Percentiles rank a stretch among this genome's conserved stretches.
These are phyloP conservation scores for Cutaneotrichosporon sp. DNA, from an alignment of 1,284 basidiomycete genomes.

Conservation along the genomic window DNA sequence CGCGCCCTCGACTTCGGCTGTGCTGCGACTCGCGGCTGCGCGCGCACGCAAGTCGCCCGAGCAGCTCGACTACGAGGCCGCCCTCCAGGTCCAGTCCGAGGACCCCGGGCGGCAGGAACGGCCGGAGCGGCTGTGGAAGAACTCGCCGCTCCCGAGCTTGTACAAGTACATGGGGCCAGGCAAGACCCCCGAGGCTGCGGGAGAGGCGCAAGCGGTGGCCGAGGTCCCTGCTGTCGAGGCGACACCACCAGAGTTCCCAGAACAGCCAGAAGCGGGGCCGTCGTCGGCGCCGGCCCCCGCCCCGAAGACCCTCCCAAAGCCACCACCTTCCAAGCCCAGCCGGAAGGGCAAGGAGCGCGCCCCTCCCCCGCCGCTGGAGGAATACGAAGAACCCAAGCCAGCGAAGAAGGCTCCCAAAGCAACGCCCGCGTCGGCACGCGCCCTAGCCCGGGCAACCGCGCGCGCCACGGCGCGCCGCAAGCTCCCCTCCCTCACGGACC, in stretches of 20 bases:
- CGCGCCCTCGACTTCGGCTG: not conserved
- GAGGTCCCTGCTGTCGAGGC: not conserved
- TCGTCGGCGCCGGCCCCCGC: not conserved
- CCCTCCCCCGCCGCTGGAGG: not conserved
- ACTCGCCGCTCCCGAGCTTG: constrained; percentile 25
- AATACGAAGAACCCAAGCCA: not conserved
- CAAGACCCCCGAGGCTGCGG: not conserved
- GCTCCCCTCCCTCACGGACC: not conserved
- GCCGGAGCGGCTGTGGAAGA: not conserved
- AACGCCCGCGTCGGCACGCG: not conserved
- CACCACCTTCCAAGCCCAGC: not conserved
- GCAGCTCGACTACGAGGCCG: constrained; percentile 13
- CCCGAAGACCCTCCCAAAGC: not conserved
- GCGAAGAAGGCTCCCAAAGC: not conserved
- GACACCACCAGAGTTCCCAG: not conserved
- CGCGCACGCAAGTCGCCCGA: constrained; percentile 7
- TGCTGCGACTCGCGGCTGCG: not conserved
- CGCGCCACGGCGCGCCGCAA: not conserved
- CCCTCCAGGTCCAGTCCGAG: constrained; percentile 1
- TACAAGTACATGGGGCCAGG: constrained; percentile 18
- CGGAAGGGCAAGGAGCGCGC: constrained; percentile 38
- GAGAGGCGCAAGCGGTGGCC: not conserved
- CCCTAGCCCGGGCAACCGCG: not conserved
- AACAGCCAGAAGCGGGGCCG: constrained; percentile 1
- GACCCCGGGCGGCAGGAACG: not conserved